phyloP scores from a whole-genome alignment of 108 stramenopile genomes.

The Phaeodactylum tricornutum region DNA sequence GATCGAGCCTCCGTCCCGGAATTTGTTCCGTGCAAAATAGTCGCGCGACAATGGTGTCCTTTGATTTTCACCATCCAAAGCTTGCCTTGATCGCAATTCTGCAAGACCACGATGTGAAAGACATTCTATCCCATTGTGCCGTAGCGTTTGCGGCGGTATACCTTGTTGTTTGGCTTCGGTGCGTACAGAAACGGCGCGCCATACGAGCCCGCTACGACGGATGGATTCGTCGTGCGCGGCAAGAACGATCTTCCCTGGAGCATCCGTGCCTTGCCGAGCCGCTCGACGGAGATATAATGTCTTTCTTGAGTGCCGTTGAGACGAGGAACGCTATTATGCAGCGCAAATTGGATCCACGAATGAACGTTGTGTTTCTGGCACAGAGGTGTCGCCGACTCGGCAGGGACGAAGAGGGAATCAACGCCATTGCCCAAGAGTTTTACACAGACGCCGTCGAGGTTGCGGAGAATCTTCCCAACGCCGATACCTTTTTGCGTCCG shows the following conservation, averaged over 20 bases:
- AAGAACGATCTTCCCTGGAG: background rate
- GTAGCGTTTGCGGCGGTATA: too few species aligned
- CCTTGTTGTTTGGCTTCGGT: too few species aligned
- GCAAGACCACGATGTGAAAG: too few species aligned
- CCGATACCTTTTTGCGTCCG: background rate
- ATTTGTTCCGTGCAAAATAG: too few species aligned
- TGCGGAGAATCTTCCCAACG: background rate
- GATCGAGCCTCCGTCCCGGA: too few species aligned
- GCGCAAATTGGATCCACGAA: background rate
- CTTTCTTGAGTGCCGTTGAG: background rate
- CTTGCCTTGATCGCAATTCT: too few species aligned
- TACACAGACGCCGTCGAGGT: conserved; percentile 4
- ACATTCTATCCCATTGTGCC: too few species aligned
- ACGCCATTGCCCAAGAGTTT: conserved; percentile 11
- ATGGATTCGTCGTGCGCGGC: conserved; percentile 1
- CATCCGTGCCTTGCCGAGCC: background rate
- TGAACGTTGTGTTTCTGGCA: background rate
- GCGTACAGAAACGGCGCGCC: too few species aligned
- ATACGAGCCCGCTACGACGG: background rate
- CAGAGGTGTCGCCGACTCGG: background rate
- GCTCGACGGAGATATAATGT: background rate
- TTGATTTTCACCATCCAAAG: too few species aligned
- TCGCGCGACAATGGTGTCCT: too few species aligned
- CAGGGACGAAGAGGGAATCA: conserved; percentile 3
- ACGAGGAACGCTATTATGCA: background rate